These are phyloP conservation scores for Reutealis trisperma DNA, from an alignment of 345 rosid species.

Conservation along the genomic window DNA sequence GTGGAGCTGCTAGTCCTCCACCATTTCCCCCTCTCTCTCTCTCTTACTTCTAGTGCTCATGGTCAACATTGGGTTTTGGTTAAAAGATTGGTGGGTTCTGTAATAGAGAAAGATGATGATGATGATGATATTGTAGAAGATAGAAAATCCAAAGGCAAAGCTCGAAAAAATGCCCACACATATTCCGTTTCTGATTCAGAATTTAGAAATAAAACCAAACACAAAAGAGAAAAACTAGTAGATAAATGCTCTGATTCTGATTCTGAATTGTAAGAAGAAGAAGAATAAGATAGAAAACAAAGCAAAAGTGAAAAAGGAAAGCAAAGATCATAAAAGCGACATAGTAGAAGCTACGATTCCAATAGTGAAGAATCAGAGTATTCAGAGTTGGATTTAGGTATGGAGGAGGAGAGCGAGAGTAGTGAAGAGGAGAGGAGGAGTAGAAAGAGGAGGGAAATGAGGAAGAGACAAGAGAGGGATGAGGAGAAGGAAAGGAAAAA, in stretches of 20 bases:
- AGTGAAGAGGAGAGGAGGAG: slow-evolving; percentile 34
- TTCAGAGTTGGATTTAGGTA: slow-evolving; percentile 29
- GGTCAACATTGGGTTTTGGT: too few relatives aligned
- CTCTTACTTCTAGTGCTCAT: too few relatives aligned
- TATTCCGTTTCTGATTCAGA: neutral
- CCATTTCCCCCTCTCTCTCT: too few relatives aligned
- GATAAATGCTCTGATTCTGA: neutral
- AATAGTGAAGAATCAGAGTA: slow-evolving; percentile 1
- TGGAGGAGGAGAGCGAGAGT: slow-evolving; percentile 29
- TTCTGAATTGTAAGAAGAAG: neutral
- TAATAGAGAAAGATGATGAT: too few relatives aligned
- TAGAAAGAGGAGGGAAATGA: slow-evolving; percentile 31
- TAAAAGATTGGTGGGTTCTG: too few relatives aligned
- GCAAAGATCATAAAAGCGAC: slow-evolving; percentile 11
- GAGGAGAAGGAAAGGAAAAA: neutral
- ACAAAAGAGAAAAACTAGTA: too few relatives aligned
- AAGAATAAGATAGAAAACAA: neutral
- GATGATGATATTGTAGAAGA: too few relatives aligned
- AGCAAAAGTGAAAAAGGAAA: neutral
- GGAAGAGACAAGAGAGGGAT: slow-evolving; percentile 24
- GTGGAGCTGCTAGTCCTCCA: too few relatives aligned
- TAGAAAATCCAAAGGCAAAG: neutral
- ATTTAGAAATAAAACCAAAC: neutral
- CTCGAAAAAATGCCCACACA: neutral
- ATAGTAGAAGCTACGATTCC: slow-evolving; percentile 14